Evolutionary conservation across 768 basidiomycete genomes (phyloP).

Genomic region (Tylopilus sp.): DNA sequence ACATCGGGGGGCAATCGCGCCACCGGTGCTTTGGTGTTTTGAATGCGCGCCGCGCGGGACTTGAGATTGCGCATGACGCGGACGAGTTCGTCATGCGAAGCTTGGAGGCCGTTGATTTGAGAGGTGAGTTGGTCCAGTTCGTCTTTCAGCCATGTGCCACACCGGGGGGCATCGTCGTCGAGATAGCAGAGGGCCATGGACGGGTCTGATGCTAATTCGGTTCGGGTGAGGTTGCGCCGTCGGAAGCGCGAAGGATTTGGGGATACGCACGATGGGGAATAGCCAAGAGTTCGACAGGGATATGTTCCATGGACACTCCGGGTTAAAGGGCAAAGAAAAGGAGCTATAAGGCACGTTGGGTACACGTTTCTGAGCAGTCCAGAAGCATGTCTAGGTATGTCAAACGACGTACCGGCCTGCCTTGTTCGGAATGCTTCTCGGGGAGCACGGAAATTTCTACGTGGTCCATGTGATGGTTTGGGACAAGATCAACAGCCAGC

Average conservation of each 20-base stretch:
- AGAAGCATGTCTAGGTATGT: slow-evolving; percentile 17
- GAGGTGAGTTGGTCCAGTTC: slow-evolving; percentile 26
- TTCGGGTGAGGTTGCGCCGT: slow-evolving; percentile 1
- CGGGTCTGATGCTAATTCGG: slow-evolving; percentile 5
- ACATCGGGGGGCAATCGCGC: slow-evolving; percentile 31
- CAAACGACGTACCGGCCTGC: slow-evolving; percentile 14
- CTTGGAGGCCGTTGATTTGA: slow-evolving; percentile 26
- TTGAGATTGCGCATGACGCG: slow-evolving; percentile 26
- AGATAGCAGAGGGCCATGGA: slow-evolving; percentile 27
- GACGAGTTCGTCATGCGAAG: slow-evolving; percentile 28
- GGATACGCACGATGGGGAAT: slow-evolving; percentile 21
- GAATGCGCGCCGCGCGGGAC: slow-evolving; percentile 30
- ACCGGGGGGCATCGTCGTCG: slow-evolving; percentile 11
- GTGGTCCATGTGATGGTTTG: slow-evolving; percentile 5
- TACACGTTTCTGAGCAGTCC: slow-evolving; percentile 28
- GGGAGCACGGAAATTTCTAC: slow-evolving; percentile 23
- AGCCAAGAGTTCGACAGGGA: slow-evolving; percentile 17
- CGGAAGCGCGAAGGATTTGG: neutral
- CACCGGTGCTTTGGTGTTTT: slow-evolving; percentile 27
- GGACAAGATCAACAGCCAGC: neutral
- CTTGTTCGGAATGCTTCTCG: slow-evolving; percentile 18
- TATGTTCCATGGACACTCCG: slow-evolving; percentile 18
- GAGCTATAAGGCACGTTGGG: slow-evolving; percentile 21
- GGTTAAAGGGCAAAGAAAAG: slow-evolving; percentile 26
- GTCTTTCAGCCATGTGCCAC: slow-evolving; percentile 9